Evolutionary conservation across 1,284 basidiomycete species (phyloP), one percentile per base, ranked within the genome.

Genomic region (Golubevia sp.): DNA sequence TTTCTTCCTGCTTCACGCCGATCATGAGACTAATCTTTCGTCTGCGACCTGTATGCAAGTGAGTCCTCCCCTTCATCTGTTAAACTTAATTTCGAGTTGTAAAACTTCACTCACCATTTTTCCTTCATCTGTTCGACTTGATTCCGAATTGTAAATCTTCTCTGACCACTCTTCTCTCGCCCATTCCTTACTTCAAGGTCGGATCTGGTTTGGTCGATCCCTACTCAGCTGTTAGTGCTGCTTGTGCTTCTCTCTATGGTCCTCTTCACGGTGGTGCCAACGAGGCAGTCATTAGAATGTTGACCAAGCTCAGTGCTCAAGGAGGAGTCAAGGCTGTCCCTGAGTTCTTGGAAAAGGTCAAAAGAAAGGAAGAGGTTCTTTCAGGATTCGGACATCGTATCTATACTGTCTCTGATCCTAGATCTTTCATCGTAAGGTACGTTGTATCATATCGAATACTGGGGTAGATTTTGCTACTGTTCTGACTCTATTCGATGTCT

Each of bases 151-250:
- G n/a, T n/a, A n/a, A n/a, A n/a, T n/a, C n/a, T n/a, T n/a, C n/a
- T n/a, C n/a, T n/a, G n/a, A n/a, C n/a, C n/a, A n/a, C n/a, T n/a
- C n/a, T n/a, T n/a, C n/a, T n/a, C n/a, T n/a, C n/a, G n/a, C n/a
- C n/a, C n/a, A n/a, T n/a, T n/a, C n/a, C n/a, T n/a, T 63, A 6
- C 21, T 85, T 93, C 58, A 92, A 93, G 77, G 92, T 91, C 0
- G 92, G 88, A n/a, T 92, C 90, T 66, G 92, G 92, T 3, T 86
- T 94, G 25, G 92, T 92, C 2, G 92, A 94, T 73, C 92, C 93
- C 0, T 94, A 91, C 82, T 91, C 90, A 58, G 92, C 91, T 2
- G 88, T 94, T 59, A 27, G 53, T 15, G 63, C 63, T 8, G 59
- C 50, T 26, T 56, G 54, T 23, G 60, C 63, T 25, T 53, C 59